Conservation (phyloP, 1,139 yeast species). For the Nakaseomyces uthaithaninus region DNA sequence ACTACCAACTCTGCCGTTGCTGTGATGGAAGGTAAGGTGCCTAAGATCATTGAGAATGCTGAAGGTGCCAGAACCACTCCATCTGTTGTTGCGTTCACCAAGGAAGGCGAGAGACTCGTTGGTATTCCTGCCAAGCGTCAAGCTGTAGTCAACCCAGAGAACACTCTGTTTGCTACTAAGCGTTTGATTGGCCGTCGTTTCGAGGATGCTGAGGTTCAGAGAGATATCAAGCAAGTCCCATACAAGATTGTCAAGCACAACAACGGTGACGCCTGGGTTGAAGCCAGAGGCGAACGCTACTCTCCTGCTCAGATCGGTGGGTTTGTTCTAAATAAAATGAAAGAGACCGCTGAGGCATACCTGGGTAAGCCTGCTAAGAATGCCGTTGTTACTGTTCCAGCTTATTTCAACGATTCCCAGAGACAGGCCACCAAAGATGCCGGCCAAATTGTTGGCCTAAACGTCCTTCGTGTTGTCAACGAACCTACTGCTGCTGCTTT, state of each 20-base stretch:
- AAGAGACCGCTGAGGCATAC: slow-evolving; percentile 92
- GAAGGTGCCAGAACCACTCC: slow-evolving; percentile 99
- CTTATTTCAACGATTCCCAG: slow-evolving; percentile 96
- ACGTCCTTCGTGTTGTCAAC: slow-evolving; percentile 93
- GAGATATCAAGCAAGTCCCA: slow-evolving; percentile 93
- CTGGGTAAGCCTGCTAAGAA: slow-evolving; percentile 76
- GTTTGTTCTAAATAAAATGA: slow-evolving; percentile 82
- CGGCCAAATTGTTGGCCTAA: slow-evolving; percentile 93
- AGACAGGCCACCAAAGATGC: slow-evolving; percentile 99
- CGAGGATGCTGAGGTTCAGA: slow-evolving; percentile 93
- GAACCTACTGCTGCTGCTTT: slow-evolving; percentile 99
- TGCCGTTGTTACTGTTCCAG: slow-evolving; percentile 97
- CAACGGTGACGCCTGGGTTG: slow-evolving; percentile 99
- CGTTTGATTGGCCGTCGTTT: slow-evolving; percentile 97
- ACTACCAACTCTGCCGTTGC: slow-evolving; percentile 99
- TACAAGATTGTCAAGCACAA: slow-evolving; percentile 93
- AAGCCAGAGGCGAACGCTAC: slow-evolving; percentile 87
- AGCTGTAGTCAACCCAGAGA: slow-evolving; percentile 97
- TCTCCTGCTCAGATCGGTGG: slow-evolving; percentile 99
- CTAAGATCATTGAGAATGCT: slow-evolving; percentile 93
- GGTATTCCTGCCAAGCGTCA: slow-evolving; percentile 99
- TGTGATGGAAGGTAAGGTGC: slow-evolving; percentile 92
- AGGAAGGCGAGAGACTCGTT: slow-evolving; percentile 90
- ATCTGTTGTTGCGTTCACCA: slow-evolving; percentile 96
- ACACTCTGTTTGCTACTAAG: slow-evolving; percentile 96